Percentiles rank a stretch among this genome's conserved stretches.
These are phyloP conservation scores for Populus hybrid DNA, from an alignment of 441 rosid genomes.

Conservation along the genomic window DNA sequence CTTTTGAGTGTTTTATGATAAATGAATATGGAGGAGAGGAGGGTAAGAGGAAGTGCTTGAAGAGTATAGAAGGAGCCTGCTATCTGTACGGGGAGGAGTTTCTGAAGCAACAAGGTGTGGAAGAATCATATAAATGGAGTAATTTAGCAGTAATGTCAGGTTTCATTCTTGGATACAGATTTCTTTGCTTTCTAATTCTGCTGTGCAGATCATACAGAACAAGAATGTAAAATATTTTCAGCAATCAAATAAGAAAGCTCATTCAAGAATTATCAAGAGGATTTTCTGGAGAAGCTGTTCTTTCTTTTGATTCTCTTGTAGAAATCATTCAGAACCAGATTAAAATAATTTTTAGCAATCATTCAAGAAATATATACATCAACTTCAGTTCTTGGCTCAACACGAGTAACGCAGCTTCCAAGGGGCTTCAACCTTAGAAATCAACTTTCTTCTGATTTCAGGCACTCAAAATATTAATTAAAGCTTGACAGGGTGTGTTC, in stretches of 20 bases:
- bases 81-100: slow-evolving; percentile 33
- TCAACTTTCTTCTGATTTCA: too few species aligned
- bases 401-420: too few species aligned
- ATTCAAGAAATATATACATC: too few species aligned
- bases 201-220: slow-evolving; percentile 33
- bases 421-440: too few species aligned
- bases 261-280: neutral
- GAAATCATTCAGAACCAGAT: too few species aligned
- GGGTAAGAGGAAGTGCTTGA: slow-evolving; percentile 30
- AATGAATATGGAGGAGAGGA: slow-evolving; percentile 55
- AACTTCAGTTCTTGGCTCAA: too few species aligned
- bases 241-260: neutral
- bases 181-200: slow-evolving; percentile 37
- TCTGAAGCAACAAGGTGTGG: slow-evolving; percentile 33
- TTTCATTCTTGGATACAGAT: slow-evolving; percentile 39
- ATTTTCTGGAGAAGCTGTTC: too few species aligned
- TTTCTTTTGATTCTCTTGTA: too few species aligned
- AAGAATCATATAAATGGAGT: slow-evolving; percentile 38
- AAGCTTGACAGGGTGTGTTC: too few species aligned
- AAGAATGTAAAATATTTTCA: slow-evolving; percentile 15
- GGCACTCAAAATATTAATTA: too few species aligned
- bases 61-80: slow-evolving; percentile 31
- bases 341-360: too few species aligned
- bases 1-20: slow-evolving; percentile 64
- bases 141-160: slow-evolving; percentile 34